Percentiles rank a stretch among this genome's conserved stretches.
These are phyloP conservation scores for Phlyctochytrium planicorne DNA, from an alignment of 192 early-diverging fungal genomes.

Conservation along the genomic window DNA sequence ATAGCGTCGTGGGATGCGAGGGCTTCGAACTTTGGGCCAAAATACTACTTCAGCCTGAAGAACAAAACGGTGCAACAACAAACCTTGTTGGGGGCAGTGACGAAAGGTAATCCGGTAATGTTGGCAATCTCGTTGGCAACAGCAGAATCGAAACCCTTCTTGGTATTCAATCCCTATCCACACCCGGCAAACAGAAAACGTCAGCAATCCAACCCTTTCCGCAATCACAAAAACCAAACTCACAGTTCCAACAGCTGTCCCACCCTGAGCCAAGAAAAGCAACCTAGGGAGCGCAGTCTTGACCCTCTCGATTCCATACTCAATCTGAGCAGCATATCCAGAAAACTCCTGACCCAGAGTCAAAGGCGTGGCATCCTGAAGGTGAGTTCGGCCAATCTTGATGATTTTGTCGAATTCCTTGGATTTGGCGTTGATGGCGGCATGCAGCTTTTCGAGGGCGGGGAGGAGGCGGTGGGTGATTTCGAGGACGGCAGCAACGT, in stretches of 20 bases:
- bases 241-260: slow-evolving; percentile 91
- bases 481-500: slow-evolving; percentile 81
- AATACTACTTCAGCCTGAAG: no score
- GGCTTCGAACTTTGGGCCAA: slow-evolving; percentile 98
- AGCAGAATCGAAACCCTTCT: slow-evolving; percentile 85
- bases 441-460: no score
- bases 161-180: slow-evolving; percentile 82
- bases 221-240: no score
- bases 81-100: slow-evolving; percentile 96
- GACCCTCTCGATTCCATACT: slow-evolving; percentile 86
- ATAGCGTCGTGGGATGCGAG: slow-evolving; percentile 98
- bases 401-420: slow-evolving; percentile 89
- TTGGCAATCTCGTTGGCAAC: slow-evolving; percentile 86
- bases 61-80: no score
- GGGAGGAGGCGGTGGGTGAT: slow-evolving; percentile 83
- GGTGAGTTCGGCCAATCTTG: slow-evolving; percentile 98
- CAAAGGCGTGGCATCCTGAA: slow-evolving; percentile 97
- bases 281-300: slow-evolving; percentile 82
- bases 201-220: slow-evolving; percentile 98
- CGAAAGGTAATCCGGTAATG: slow-evolving; percentile 87
- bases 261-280: slow-evolving; percentile 93
- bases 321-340: slow-evolving; percentile 79
- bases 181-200: slow-evolving; percentile 57
- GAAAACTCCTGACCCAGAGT: slow-evolving; percentile 98
- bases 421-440: slow-evolving; percentile 69